Evolutionary conservation across 352 stramenopile genomes (phyloP).

Genomic region (Globisporangium spinosum): DNA sequence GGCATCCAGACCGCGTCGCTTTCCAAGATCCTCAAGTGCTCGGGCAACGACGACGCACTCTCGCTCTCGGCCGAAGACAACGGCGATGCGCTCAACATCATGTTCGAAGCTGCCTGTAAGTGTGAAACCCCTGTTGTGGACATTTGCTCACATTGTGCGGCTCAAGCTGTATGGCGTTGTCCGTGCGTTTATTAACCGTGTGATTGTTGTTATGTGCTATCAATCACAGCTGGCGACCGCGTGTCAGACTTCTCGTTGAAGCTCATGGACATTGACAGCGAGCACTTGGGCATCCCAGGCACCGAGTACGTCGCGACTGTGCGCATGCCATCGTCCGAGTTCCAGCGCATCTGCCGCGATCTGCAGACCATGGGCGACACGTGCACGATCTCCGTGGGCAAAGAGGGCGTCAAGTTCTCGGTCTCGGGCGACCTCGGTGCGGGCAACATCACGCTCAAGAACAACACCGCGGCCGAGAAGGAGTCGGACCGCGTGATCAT

Average conservation of each 20-base stretch:
- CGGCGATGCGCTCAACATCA: conserved; percentile 94
- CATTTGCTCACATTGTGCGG: not conserved
- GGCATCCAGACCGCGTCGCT: conserved; percentile 97
- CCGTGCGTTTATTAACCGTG: not conserved
- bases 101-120: conserved; percentile 95
- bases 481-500: conserved; percentile 93
- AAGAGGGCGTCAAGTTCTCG: conserved; percentile 98
- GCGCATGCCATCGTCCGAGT: conserved; percentile 95
- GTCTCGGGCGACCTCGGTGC: conserved; percentile 95
- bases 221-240: conserved; percentile 70
- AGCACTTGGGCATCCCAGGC: conserved; percentile 98
- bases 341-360: conserved; percentile 98
- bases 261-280: conserved; percentile 99
- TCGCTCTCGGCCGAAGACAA: conserved; percentile 98
- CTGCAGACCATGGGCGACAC: conserved; percentile 98
- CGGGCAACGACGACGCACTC: conserved; percentile 96
- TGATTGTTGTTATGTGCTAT: conserved; percentile 6
- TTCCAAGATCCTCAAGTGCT: conserved; percentile 99
- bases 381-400: conserved; percentile 94
- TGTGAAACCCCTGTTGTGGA: conserved; percentile 4
- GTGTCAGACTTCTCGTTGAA: conserved; percentile 98
- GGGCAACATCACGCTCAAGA: conserved; percentile 94
- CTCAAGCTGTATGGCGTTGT: not conserved
- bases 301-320: conserved; percentile 97
- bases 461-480: conserved; percentile 86